Base-by-base conservation (phyloP, 1,139 yeast genomes). In the Protomyces inouyei region DNA sequence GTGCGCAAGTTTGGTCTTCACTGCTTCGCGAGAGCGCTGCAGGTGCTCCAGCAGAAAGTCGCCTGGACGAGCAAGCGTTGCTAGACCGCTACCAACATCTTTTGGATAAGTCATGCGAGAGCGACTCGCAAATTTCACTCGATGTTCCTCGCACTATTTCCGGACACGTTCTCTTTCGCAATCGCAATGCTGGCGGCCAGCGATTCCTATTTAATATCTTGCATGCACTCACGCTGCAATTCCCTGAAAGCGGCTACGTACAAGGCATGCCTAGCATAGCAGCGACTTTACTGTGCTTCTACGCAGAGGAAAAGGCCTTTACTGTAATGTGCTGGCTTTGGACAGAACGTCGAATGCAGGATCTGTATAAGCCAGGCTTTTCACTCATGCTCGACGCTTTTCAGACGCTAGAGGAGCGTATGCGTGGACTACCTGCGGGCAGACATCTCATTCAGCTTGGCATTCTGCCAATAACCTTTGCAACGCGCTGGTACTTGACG, bases 241-340 rank as follows among this genome's bases (percentile, higher is more conserved):
- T 64, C n/a, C 65, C 69, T 4, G 65, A 59, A 14, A 46, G 63
- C n/a, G 71, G 71, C 9, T 69, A 69, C 52, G 71, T 69, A 21
- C 71, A 69, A 48, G 71, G 71, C 43, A 69, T 69, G 71, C 71
- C 71, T 12, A 66, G 70, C 12, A 55, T 69, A 16, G 70, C 69
- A 12, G 71, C 71, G 21, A 68, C 66, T 10, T 52, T 69, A n/a
- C 65, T 69, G 48, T 68, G 70, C 64, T 69, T 68, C 56, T 69
- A 59, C 43, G 64, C 68, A 32, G 71, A 69, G 51, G 64, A 65
- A 18, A 32, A 55, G 10, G 68, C 71, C 21, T 69, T 68, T 57
- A 51, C 67, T 12, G 65, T 69, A 67, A 61, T 69, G 18, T 66
- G 60, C 32, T 57, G 68, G 5, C 23, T 69, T 10, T 68, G 68